A percentile compares a stretch with the other conserved stretches of the same genome.
phyloP scores from a whole-genome alignment of 805 yeast genomes.

The Torulaspora franciscae region DNA sequence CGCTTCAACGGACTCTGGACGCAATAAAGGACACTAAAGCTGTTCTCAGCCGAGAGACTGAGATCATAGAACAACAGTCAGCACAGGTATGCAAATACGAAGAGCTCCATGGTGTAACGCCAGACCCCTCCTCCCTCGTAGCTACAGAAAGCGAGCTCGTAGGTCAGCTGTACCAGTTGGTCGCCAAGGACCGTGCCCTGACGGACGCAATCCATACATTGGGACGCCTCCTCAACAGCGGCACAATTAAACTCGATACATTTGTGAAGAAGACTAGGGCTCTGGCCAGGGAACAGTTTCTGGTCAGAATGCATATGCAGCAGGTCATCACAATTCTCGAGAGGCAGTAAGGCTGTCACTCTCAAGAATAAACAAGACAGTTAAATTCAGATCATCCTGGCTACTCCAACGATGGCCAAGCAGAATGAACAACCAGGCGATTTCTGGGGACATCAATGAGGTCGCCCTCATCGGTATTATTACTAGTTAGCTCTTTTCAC shows the following conservation, averaged over 20 bases:
- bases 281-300: constrained; percentile 61
- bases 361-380: background rate
- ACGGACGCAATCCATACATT: constrained; percentile 61
- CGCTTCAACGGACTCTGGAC: constrained; percentile 25
- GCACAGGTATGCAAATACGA: constrained; percentile 29
- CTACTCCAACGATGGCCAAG: too few species aligned
- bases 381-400: too few species aligned
- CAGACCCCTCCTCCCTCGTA: constrained; percentile 42
- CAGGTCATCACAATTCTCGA: constrained; percentile 31
- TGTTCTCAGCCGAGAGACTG: constrained; percentile 31
- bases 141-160: constrained; percentile 50
- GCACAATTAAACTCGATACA: constrained; percentile 21
- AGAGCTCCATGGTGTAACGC: constrained; percentile 24
- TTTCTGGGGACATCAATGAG: background rate
- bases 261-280: constrained; percentile 43
- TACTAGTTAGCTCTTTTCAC: background rate
- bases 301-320: constrained; percentile 44
- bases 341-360: background rate
- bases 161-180: constrained; percentile 47
- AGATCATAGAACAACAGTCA: constrained; percentile 31
- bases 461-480: background rate
- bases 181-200: constrained; percentile 64
- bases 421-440: background rate
- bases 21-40: constrained; percentile 31
- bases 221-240: constrained; percentile 19